Evolutionary conservation across 441 rosid species (phyloP).

Genomic region (Melastoma candidum): DNA sequence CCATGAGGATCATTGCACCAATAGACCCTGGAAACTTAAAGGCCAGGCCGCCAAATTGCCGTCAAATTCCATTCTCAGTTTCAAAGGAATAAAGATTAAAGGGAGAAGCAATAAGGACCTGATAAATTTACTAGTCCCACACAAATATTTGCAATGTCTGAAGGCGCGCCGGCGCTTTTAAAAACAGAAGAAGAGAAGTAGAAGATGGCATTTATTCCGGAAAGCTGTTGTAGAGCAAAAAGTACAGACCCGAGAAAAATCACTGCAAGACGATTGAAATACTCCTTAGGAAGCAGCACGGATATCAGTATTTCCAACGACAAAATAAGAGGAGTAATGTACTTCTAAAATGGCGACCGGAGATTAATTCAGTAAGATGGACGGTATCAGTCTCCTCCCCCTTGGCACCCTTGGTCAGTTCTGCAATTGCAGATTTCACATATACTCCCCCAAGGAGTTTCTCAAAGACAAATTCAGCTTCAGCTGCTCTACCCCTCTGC

Average conservation of each 20-base stretch:
- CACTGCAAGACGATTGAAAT: conserved; percentile 47
- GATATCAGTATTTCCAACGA: background rate
- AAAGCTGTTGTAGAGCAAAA: conserved; percentile 78
- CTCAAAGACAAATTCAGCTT: conserved; percentile 60
- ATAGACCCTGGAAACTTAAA: conserved; percentile 34
- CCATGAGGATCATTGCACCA: conserved; percentile 57
- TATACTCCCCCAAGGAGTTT: conserved; percentile 50
- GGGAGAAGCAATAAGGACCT: conserved; percentile 30
- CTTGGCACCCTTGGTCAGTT: conserved; percentile 44
- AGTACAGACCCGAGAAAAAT: conserved; percentile 55
- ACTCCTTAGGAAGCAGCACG: conserved; percentile 18
- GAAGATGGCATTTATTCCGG: conserved; percentile 73
- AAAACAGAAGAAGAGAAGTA: conserved; percentile 73
- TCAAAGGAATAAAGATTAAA: conserved; percentile 3
- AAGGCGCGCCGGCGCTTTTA: conserved; percentile 64
- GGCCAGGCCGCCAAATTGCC: background rate
- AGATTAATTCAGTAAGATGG: conserved; percentile 45
- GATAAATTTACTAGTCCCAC: conserved; percentile 55
- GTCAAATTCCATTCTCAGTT: conserved; percentile 4
- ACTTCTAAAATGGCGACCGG: conserved; percentile 50
- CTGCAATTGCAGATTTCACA: conserved; percentile 54
- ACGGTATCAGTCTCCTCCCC: conserved; percentile 46
- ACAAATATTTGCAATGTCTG: conserved; percentile 54
- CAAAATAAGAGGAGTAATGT: conserved; percentile 13
- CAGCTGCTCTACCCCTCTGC: conserved; percentile 59